Conservation (phyloP, 768 basidiomycete species). For the Piloderma croceum region DNA sequence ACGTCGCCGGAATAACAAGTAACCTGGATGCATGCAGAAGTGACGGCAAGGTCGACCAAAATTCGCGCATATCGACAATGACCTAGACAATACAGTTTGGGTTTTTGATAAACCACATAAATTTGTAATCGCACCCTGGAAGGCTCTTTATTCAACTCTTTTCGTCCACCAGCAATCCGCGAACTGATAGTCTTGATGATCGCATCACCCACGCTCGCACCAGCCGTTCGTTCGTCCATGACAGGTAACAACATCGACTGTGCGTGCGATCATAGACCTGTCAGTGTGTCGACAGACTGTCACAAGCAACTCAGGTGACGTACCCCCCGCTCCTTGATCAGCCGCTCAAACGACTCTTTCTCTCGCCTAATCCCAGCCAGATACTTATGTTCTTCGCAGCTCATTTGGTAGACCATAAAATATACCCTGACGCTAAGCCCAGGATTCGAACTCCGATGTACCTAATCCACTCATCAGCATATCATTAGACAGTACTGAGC, state of each 20-base stretch:
- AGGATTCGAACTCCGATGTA: constrained; percentile 80
- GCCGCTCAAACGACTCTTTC: constrained; percentile 87
- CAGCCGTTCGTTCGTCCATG: constrained; percentile 49
- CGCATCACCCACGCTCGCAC: constrained; percentile 44
- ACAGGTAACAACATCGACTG: constrained; percentile 91
- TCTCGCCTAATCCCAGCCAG: constrained; percentile 83
- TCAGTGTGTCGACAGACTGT: no score
- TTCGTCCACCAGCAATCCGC: constrained; percentile 80
- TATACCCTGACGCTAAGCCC: constrained; percentile 85
- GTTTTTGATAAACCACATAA: background rate
- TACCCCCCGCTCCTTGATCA: constrained; percentile 90
- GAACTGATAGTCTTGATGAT: constrained; percentile 78
- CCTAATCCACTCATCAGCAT: constrained; percentile 45
- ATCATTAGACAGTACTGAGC: no score
- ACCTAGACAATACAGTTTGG: constrained; percentile 57
- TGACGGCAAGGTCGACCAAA: constrained; percentile 87
- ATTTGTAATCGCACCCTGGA: constrained; percentile 42
- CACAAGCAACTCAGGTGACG: constrained; percentile 29
- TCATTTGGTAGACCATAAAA: constrained; percentile 91
- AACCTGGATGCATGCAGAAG: constrained; percentile 79
- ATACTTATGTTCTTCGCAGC: constrained; percentile 94
- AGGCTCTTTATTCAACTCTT: constrained; percentile 57
- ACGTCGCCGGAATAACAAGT: constrained; percentile 81
- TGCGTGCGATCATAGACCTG: background rate
- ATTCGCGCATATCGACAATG: constrained; percentile 95